Evolutionary conservation across 345 rosid species (phyloP).

Genomic region (Excoecaria cochinchinensis): DNA sequence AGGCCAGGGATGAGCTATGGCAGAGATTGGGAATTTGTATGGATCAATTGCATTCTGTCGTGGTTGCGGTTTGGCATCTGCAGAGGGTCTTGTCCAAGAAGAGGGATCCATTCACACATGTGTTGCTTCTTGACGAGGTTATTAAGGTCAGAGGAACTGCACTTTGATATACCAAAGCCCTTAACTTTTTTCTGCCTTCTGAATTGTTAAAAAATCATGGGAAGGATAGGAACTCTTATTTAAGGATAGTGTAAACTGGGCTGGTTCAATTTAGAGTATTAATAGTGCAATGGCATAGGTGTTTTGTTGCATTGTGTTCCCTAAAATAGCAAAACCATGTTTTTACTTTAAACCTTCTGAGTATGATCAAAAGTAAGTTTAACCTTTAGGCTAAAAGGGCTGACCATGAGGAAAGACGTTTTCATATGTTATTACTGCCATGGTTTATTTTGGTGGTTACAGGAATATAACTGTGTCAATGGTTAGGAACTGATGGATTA

Average conservation of each 20-base stretch:
- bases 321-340: background rate
- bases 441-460: background rate
- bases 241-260: background rate
- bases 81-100: constrained; percentile 94
- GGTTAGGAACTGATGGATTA: background rate
- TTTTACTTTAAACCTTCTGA: background rate
- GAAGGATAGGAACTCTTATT: background rate
- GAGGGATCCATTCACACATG: constrained; percentile 95
- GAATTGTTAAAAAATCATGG: background rate
- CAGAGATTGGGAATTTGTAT: constrained; percentile 84
- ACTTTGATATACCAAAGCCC: background rate
- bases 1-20: constrained; percentile 90
- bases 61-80: constrained; percentile 95
- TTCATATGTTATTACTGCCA: background rate
- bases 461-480: background rate
- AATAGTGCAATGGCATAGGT: background rate
- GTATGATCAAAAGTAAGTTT: background rate
- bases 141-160: constrained; percentile 53
- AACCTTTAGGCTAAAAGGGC: background rate
- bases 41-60: constrained; percentile 78
- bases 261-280: background rate
- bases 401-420: background rate
- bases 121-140: constrained; percentile 88
- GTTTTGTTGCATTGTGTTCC: background rate
- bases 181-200: background rate